A percentile compares a stretch with the other conserved stretches of the same genome.
Evolutionary conservation across 805 yeast species (phyloP).

Genomic region (Metschnikowia kunwiensis): DNA sequence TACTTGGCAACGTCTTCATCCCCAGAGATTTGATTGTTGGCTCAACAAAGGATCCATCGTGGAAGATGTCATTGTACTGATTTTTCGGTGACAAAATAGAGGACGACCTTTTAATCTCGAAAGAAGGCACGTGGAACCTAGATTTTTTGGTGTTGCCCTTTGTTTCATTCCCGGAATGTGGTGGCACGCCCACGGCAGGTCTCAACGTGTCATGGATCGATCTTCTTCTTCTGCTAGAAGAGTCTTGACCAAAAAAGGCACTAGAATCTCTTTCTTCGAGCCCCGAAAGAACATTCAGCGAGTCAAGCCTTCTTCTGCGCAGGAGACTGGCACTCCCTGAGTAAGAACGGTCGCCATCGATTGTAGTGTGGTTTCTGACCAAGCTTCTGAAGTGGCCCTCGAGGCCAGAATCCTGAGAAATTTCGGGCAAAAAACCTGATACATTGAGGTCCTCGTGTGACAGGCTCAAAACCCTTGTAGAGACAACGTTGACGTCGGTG

Average conservation of each 20-base stretch:
- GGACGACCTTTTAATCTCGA: conserved; percentile 38
- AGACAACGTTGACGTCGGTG: conserved; percentile 41
- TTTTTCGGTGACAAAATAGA: conserved; percentile 37
- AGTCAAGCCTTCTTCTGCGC: conserved; percentile 25
- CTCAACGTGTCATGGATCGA: conserved; percentile 7
- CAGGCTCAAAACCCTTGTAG: conserved; percentile 43
- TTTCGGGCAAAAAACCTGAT: conserved; percentile 44
- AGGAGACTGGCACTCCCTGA: background rate
- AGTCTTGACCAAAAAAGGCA: background rate
- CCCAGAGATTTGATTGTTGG: conserved; percentile 45
- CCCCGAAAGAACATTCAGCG: conserved; percentile 28
- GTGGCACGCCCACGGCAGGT: background rate
- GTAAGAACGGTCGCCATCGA: conserved; percentile 1
- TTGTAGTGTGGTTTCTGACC: background rate
- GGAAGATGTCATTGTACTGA: conserved; percentile 39
- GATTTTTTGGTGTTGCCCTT: conserved; percentile 18
- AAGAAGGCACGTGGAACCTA: conserved; percentile 40
- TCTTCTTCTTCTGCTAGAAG: conserved; percentile 1
- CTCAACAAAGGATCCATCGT: conserved; percentile 22
- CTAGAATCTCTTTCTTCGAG: conserved; percentile 7
- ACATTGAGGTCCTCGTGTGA: conserved; percentile 40
- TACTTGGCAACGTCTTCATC: conserved; percentile 48
- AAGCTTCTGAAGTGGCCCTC: conserved; percentile 42
- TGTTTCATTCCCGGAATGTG: background rate
- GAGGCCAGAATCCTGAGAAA: conserved; percentile 48